A percentile compares a stretch with the other conserved stretches of the same genome.
phyloP scores from a whole-genome alignment of 2,329 filamentous ascomycete species.

The Cordyceps tenuipes region DNA sequence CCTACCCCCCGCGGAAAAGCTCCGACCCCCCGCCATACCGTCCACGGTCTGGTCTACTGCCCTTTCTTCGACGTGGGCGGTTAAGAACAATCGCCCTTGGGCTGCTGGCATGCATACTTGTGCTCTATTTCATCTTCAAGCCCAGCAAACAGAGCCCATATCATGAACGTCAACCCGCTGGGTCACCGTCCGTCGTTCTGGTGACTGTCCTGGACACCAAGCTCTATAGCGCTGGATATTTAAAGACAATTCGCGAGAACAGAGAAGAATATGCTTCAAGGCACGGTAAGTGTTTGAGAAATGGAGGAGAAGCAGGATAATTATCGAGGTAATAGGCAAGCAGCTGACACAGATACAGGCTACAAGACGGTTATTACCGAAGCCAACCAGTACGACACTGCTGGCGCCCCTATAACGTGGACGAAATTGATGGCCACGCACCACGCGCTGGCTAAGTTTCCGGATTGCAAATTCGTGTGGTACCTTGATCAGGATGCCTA shows the following conservation, averaged over 20 bases:
- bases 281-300: conserved; percentile 55
- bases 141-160: conserved; percentile 22
- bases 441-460: conserved; percentile 75
- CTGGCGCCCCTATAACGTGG: conserved; percentile 56
- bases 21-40: conserved; percentile 68
- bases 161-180: conserved; percentile 36
- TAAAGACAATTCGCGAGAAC: conserved; percentile 70
- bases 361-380: conserved; percentile 80
- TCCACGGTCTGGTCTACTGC: conserved; percentile 46
- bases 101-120: conserved; percentile 43
- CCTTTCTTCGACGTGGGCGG: conserved; percentile 52
- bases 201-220: conserved; percentile 75
- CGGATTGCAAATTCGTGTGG: conserved; percentile 75
- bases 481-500: conserved; percentile 76
- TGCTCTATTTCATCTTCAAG: conserved; percentile 53
- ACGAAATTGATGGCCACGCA: conserved; percentile 75
- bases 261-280: conserved; percentile 73
- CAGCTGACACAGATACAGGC: conserved; percentile 40
- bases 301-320: background rate
- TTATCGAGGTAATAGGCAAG: background rate
- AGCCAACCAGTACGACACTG: conserved; percentile 65
- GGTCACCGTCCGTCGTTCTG: conserved; percentile 59
- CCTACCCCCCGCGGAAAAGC: conserved; percentile 76
- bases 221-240: conserved; percentile 55
- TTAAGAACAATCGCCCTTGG: conserved; percentile 50